A percentile compares a stretch with the other conserved stretches of the same genome.
Conservation (phyloP, 305 asterid species). For the Petunia hybrid region DNA sequence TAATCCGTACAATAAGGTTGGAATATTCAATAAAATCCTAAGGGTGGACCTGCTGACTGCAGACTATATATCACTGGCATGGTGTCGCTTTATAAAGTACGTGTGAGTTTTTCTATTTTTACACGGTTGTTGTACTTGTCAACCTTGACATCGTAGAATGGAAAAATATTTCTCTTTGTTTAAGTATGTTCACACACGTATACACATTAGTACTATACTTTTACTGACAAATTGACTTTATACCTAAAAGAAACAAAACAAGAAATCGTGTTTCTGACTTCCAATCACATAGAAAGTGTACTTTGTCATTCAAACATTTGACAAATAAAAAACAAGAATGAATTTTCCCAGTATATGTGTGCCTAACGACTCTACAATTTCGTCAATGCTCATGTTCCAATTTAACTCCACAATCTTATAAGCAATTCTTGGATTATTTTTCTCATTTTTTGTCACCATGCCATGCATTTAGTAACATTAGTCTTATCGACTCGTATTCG, state of each 20-base stretch:
- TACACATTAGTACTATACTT: neutral
- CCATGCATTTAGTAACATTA: neutral
- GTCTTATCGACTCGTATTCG: neutral
- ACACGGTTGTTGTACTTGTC: slow-evolving; percentile 9
- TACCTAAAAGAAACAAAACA: neutral
- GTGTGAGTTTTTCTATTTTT: slow-evolving; percentile 6
- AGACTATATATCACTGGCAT: neutral
- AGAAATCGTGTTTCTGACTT: slow-evolving; percentile 27
- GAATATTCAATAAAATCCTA: neutral
- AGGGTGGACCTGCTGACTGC: neutral
- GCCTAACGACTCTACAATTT: neutral
- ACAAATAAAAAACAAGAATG: slow-evolving; percentile 1
- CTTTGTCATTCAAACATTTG: slow-evolving; percentile 18
- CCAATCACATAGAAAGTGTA: neutral
- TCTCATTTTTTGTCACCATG: neutral
- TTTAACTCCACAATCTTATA: neutral
- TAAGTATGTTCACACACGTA: slow-evolving; percentile 19
- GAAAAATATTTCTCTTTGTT: neutral
- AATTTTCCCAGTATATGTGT: neutral
- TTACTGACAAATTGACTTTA: neutral
- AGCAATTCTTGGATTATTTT: neutral
- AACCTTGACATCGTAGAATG: neutral
- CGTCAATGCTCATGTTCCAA: neutral
- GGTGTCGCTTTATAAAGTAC: neutral
- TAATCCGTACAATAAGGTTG: slow-evolving; percentile 2